phyloP scores from a whole-genome alignment of 768 basidiomycete species.

The Lentinula lateritia region DNA sequence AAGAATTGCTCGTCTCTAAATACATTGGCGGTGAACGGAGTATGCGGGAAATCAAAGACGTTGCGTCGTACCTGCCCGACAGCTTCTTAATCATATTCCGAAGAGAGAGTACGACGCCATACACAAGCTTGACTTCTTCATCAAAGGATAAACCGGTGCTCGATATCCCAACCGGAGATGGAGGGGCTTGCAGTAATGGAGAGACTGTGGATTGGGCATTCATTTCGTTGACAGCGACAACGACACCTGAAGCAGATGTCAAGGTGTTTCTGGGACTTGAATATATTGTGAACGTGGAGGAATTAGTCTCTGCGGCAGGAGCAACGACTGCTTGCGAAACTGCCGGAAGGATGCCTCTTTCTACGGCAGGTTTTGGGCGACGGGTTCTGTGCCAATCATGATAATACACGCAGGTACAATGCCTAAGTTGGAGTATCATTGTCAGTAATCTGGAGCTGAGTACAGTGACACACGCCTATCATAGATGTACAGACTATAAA shows the following conservation, averaged over 20 bases:
- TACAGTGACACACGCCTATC: conserved; percentile 55
- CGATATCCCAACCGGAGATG: conserved; percentile 25
- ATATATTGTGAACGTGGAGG: conserved; percentile 31
- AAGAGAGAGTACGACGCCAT: conserved; percentile 88
- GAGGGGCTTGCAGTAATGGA: conserved; percentile 30
- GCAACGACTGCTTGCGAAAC: conserved; percentile 67
- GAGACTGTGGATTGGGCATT: conserved; percentile 27
- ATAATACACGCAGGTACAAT: conserved; percentile 91
- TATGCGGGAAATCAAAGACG: neutral
- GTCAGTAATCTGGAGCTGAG: neutral
- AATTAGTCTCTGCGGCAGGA: conserved; percentile 24
- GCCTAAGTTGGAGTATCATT: conserved; percentile 38
- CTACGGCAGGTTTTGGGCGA: conserved; percentile 64
- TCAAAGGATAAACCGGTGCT: conserved; percentile 80
- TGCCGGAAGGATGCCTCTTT: conserved; percentile 71
- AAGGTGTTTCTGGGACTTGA: conserved; percentile 65
- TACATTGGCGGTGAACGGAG: neutral
- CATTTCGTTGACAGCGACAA: conserved; percentile 55
- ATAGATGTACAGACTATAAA: conserved; percentile 90
- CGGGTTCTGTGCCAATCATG: conserved; percentile 90
- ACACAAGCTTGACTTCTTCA: conserved; percentile 96
- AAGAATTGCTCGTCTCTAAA: conserved; percentile 86
- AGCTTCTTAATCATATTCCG: conserved; percentile 95
- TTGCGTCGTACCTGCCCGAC: conserved; percentile 61
- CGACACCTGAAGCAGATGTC: conserved; percentile 56